Base-by-base conservation (phyloP, 1,284 basidiomycete genomes). In the Hymenochaete sp. region DNA sequence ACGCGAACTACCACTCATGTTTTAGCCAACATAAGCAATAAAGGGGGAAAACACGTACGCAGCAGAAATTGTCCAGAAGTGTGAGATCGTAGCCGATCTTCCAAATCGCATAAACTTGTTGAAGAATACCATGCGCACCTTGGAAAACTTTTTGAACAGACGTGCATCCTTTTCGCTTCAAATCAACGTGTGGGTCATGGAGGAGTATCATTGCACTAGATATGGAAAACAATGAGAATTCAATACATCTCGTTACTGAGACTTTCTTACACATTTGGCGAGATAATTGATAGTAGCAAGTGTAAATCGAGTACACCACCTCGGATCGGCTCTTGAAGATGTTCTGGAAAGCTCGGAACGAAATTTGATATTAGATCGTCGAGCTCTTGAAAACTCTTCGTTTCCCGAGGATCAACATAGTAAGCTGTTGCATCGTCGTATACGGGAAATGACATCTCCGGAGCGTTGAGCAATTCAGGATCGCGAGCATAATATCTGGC, bases 1-100 rank as follows among this genome's bases (percentile, higher is more conserved):
- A 85, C 51, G 72, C 75, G 52, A 81, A 79, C 80, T 84, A 44
- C n/a, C n/a, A n/a, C n/a, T n/a, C n/a, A n/a, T n/a, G n/a, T n/a
- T n/a, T n/a, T n/a, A 25, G 40, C 8, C 10, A 37, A 8, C 13
- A 21, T 47, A 53, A 4, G 24, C 46, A 39, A 24, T 39, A 26
- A 37, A 53, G 33, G 38, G 39, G 40, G 22, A 54, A 32, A 38
- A 55, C 6, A 60, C 69, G 52, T 53, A 79, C 78, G 72, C 45
- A 67, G 48, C 73, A 76, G 52, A 78, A 79, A 18, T 74, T 67
- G 53, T 81, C 80, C 25, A 82, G 57, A 2, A 81, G 64, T 6
- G 76, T 75, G 8, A 82, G 67, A 55, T 83, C 81, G 55, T 72
- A 85, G 51, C 78, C 82, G 1, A 82, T 84, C 7, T 79, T 75